Percentiles rank a stretch among this genome's conserved stretches.
Evolutionary conservation across 1,284 basidiomycete genomes (phyloP).

Genomic region (Ustilago cynodontis): DNA sequence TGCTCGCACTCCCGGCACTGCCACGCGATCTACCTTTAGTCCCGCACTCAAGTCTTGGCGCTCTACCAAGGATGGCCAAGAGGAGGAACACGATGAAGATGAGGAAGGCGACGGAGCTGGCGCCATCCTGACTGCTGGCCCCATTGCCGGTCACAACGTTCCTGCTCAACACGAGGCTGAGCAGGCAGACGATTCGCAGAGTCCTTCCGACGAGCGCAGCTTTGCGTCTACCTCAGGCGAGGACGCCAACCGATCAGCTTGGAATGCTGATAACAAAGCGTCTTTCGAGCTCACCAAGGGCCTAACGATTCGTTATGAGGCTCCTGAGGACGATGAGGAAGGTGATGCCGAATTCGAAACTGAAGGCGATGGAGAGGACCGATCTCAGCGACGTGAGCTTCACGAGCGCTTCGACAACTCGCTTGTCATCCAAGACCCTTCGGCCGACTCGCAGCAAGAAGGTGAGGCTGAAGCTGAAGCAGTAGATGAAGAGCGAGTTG

Average conservation of each 20-base stretch:
- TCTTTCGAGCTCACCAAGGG: slow-evolving; percentile 50
- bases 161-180: not conserved
- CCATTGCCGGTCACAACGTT: slow-evolving; percentile 8
- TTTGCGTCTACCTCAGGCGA: slow-evolving; percentile 43
- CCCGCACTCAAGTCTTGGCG: slow-evolving; percentile 32
- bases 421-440: slow-evolving; percentile 30
- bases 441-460: slow-evolving; percentile 4
- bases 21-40: slow-evolving; percentile 31
- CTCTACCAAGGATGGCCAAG: slow-evolving; percentile 11
- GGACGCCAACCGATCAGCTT: slow-evolving; percentile 36
- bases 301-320: slow-evolving; percentile 37
- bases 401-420: slow-evolving; percentile 42
- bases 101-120: slow-evolving; percentile 3
- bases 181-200: slow-evolving; percentile 32
- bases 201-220: slow-evolving; percentile 35
- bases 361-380: slow-evolving; percentile 12
- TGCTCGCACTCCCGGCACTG: slow-evolving; percentile 51
- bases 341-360: slow-evolving; percentile 15
- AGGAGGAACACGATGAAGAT: slow-evolving; percentile 32
- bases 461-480: not conserved
- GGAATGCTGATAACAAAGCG: slow-evolving; percentile 43
- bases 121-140: slow-evolving; percentile 26
- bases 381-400: slow-evolving; percentile 19
- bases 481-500: not conserved
- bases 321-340: slow-evolving; percentile 23